A percentile compares a stretch with the other conserved stretches of the same genome.
phyloP scores from a whole-genome alignment of 1,284 basidiomycete species.

The Limonomyces culmigenus region DNA sequence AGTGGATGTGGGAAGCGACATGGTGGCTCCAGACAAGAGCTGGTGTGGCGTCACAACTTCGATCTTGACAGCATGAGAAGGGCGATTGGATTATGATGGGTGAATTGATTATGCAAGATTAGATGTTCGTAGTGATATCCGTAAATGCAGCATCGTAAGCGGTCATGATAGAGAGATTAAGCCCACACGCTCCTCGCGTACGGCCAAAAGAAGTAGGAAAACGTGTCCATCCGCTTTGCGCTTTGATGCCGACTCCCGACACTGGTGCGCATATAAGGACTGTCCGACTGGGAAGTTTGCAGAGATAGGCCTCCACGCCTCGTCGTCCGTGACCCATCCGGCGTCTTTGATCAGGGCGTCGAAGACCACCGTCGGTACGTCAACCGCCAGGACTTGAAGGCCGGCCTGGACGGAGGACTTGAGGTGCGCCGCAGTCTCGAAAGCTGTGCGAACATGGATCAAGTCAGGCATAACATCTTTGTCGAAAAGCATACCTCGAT shows the following conservation, averaged over 20 bases:
- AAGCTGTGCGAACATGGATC: constrained; percentile 25
- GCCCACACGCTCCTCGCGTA: constrained; percentile 54
- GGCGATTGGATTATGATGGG: no score
- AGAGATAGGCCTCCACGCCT: constrained; percentile 45
- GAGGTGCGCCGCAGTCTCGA: constrained; percentile 37
- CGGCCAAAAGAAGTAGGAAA: constrained; percentile 49
- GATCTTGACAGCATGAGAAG: no score
- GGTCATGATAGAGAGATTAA: constrained; percentile 26
- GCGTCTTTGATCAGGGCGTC: constrained; percentile 39
- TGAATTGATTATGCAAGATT: no score
- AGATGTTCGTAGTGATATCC: neutral
- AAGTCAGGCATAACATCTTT: constrained; percentile 2
- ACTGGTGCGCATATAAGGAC: constrained; percentile 39
- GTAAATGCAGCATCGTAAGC: neutral
- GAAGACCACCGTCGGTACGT: constrained; percentile 42
- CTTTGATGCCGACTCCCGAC: constrained; percentile 45
- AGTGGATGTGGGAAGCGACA: no score
- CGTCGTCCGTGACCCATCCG: constrained; percentile 57
- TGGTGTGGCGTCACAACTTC: no score
- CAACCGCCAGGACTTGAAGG: constrained; percentile 54
- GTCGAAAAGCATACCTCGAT: constrained; percentile 30
- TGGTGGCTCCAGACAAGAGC: no score
- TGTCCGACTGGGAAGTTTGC: constrained; percentile 36
- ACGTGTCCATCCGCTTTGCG: constrained; percentile 43
- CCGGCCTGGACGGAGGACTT: constrained; percentile 38